A percentile compares a stretch with the other conserved stretches of the same genome.
phyloP scores from a whole-genome alignment of 2,329 filamentous ascomycete genomes.

The Didymella keratinophila region DNA sequence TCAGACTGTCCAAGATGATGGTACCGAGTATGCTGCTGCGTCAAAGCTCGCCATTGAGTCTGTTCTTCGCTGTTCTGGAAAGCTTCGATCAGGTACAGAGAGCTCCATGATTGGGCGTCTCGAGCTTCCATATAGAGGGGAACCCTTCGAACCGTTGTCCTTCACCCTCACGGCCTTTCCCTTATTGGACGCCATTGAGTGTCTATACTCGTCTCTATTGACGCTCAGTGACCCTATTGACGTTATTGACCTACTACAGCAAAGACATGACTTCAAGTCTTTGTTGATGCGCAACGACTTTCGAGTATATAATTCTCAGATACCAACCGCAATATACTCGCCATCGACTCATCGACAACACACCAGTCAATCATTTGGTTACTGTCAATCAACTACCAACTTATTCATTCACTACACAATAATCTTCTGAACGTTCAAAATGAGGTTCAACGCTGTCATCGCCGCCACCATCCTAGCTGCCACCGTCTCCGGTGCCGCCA shows the following conservation, averaged over 20 bases:
- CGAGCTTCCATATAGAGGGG: constrained; percentile 15
- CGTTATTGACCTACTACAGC: constrained; percentile 20
- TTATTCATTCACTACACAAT: constrained; percentile 20
- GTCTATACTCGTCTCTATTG: constrained; percentile 22
- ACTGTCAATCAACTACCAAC: constrained; percentile 14
- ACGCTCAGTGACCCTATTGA: constrained; percentile 30
- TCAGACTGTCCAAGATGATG: constrained; percentile 12
- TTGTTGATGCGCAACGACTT: constrained; percentile 9
- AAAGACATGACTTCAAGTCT: constrained; percentile 1
- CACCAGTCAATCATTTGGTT: constrained; percentile 24
- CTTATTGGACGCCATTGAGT: constrained; percentile 22
- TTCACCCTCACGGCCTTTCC: constrained; percentile 21
- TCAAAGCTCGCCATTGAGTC: constrained; percentile 6
- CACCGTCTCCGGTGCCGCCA: constrained; percentile 50
- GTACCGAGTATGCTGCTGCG: constrained; percentile 13
- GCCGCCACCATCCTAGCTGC: constrained; percentile 53
- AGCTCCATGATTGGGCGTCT: constrained; percentile 8
- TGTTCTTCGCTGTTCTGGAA: constrained; percentile 9
- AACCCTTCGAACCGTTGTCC: constrained; percentile 22
- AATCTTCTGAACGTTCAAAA: constrained; percentile 44
- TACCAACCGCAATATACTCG: constrained; percentile 21
- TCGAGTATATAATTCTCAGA: constrained; percentile 7
- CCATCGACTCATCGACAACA: constrained; percentile 12
- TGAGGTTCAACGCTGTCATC: constrained; percentile 59
- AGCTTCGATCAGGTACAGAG: constrained; percentile 3